A percentile compares a stretch with the other conserved stretches of the same genome.
phyloP scores from a whole-genome alignment of 106 monocot species.

The Allium cepa region DNA sequence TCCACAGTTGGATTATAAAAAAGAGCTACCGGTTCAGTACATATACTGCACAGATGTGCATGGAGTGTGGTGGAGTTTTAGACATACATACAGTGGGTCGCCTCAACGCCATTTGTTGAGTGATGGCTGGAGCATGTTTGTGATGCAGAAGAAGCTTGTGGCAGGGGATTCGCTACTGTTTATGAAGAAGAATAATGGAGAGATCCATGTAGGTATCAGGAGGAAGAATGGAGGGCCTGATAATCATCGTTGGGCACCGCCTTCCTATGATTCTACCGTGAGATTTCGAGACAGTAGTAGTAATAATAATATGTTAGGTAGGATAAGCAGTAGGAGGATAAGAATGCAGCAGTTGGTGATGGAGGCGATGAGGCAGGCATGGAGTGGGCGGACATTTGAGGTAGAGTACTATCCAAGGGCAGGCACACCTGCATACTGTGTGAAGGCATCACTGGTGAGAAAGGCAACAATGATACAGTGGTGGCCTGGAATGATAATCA shows the following conservation, averaged over 20 bases:
- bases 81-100: slow-evolving; percentile 54
- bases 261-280: too few species aligned
- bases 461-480: slow-evolving; percentile 43
- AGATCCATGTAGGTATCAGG: slow-evolving; percentile 35
- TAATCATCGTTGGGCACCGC: too few species aligned
- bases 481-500: slow-evolving; percentile 62
- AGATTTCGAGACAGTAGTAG: too few species aligned
- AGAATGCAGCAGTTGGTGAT: slow-evolving; percentile 24
- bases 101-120: slow-evolving; percentile 50
- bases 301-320: too few species aligned
- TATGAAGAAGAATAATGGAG: slow-evolving; percentile 39
- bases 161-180: slow-evolving; percentile 64
- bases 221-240: too few species aligned
- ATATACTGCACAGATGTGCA: slow-evolving; percentile 51
- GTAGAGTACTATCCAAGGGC: slow-evolving; percentile 58
- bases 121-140: slow-evolving; percentile 57
- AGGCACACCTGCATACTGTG: slow-evolving; percentile 51
- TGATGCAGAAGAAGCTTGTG: slow-evolving; percentile 51
- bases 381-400: slow-evolving; percentile 40
- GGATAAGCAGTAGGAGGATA: slow-evolving; percentile 13
- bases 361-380: slow-evolving; percentile 35
- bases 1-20: slow-evolving; percentile 45
- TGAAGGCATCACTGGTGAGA: slow-evolving; percentile 31
- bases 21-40: slow-evolving; percentile 45
- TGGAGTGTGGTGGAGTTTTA: slow-evolving; percentile 42